Evolutionary conservation across 192 early-diverging fungal genomes (phyloP).

Genomic region (Podila epicladia): DNA sequence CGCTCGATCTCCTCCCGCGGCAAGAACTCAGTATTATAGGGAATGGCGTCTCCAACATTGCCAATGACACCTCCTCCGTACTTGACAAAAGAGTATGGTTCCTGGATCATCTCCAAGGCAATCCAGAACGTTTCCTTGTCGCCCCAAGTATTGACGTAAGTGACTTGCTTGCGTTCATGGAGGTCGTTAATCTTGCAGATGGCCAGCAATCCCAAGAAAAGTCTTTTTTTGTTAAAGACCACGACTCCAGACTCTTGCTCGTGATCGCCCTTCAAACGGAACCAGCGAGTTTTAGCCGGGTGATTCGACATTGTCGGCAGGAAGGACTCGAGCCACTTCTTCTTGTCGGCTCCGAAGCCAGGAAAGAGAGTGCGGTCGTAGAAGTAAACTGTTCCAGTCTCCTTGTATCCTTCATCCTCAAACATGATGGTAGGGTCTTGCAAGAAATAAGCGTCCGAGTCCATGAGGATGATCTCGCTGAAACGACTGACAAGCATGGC

Average conservation of each 20-base stretch:
- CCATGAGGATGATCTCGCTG: constrained; percentile 71
- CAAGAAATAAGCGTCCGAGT: constrained; percentile 74
- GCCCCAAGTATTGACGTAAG: constrained; percentile 58
- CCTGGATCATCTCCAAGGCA: constrained; percentile 65
- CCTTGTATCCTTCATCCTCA: constrained; percentile 54
- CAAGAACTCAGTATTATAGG: constrained; percentile 16
- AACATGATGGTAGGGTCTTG: constrained; percentile 65
- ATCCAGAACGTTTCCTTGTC: constrained; percentile 82
- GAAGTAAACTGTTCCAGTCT: constrained; percentile 66
- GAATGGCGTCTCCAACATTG: constrained; percentile 53
- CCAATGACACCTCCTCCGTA: constrained; percentile 62
- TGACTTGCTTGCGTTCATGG: constrained; percentile 52
- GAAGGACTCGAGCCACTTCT: constrained; percentile 60
- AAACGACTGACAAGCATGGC: constrained; percentile 67
- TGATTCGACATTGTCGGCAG: constrained; percentile 59
- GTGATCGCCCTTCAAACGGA: constrained; percentile 51
- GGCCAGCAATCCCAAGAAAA: constrained; percentile 63
- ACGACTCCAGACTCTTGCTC: constrained; percentile 74
- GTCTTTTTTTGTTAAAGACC: constrained; percentile 60
- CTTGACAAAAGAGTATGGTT: constrained; percentile 61
- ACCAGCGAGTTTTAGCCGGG: constrained; percentile 54
- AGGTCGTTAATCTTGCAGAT: constrained; percentile 66
- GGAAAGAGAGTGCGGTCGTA: constrained; percentile 66
- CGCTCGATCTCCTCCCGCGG: constrained; percentile 36
- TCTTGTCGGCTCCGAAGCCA: constrained; percentile 13